Base-by-base conservation (phyloP, 2,329 filamentous ascomycete species). In the Lanzia echinophila region DNA sequence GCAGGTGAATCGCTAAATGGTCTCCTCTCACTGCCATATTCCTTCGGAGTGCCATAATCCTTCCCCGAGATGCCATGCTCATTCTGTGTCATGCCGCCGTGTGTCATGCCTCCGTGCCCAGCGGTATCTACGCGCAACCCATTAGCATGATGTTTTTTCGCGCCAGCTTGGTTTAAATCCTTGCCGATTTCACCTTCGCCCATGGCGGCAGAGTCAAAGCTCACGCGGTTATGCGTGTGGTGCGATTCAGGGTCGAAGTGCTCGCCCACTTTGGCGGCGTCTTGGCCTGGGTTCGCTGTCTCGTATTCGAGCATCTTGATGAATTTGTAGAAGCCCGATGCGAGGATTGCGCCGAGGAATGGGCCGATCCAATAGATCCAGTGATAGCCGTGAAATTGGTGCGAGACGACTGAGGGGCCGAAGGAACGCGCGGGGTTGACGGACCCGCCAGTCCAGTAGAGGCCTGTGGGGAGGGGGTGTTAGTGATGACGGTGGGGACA, bases 281-380 rank as follows among this genome's bases (percentile, higher is more conserved):
- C 62, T 50, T 64, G 61, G 7, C 77, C 60, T 34, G 61, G 61
- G 13, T 64, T 64, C 6, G 60, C 78, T 78, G 32, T 74, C 58
- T 75, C 67, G 64, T 79, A 81, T 54, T 79, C 71, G 28, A 80
- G 68, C 45, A 68, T 63, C 62, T 78, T 78, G 57, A 82, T 68
- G 12, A 76, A 59, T 52, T 69, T 70, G 67, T 79, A 81, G 41
- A 78, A 72, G 12, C 47, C 71, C n/a, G 69, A 73, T 0, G 78
- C 76, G 15, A 81, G 62, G 10, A 77, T 51, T 1, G 74, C 59
- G 0, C 79, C 79, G 53, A 79, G 68, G 10, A 73, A 65, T 1
- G 79, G 79, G 0, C 78, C 79, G 3, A 81, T 56, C 73, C 60
- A 62, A 60, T 77, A 77, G 50, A 77, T 75, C 74, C 75, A 77